phyloP scores from a whole-genome alignment of 179 eudicot species.

The Carnegiea gigantea region DNA sequence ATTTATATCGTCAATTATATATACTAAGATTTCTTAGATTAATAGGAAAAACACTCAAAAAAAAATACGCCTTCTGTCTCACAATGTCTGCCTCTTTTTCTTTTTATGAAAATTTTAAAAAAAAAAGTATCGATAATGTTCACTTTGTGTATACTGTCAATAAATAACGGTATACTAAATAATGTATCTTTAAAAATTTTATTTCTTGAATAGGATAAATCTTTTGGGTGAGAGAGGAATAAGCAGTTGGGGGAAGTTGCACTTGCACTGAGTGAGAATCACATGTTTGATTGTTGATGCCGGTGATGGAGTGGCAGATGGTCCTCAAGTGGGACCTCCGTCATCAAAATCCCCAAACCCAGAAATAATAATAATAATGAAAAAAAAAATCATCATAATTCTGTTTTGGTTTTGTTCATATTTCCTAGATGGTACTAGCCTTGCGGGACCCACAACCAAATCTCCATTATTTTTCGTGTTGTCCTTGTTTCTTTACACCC shows the following conservation, averaged over 20 bases:
- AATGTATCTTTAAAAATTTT: too few species aligned
- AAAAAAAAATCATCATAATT: neutral
- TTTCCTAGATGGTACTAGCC: neutral
- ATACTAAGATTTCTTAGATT: too few species aligned
- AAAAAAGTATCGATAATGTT: too few species aligned
- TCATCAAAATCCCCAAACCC: neutral
- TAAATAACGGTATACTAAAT: too few species aligned
- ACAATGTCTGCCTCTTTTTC: too few species aligned
- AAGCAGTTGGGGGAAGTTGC: neutral
- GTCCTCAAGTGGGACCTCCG: neutral
- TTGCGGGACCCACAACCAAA: conserved; percentile 5
- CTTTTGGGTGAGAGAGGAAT: too few species aligned
- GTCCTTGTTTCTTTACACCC: neutral
- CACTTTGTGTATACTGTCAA: too few species aligned
- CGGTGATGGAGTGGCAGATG: neutral
- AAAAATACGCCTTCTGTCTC: too few species aligned
- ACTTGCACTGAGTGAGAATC: neutral
- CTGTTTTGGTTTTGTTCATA: neutral
- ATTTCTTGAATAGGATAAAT: too few species aligned
- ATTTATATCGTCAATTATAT: too few species aligned
- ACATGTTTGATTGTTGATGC: neutral
- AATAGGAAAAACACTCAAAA: too few species aligned
- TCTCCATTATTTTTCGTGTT: conserved; percentile 18
- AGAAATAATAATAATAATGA: neutral
- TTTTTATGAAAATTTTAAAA: too few species aligned